Percentiles rank a stretch among this genome's conserved stretches.
These are phyloP conservation scores for Phytopythium sindhum DNA, from an alignment of 352 stramenopile genomes.

Conservation along the genomic window DNA sequence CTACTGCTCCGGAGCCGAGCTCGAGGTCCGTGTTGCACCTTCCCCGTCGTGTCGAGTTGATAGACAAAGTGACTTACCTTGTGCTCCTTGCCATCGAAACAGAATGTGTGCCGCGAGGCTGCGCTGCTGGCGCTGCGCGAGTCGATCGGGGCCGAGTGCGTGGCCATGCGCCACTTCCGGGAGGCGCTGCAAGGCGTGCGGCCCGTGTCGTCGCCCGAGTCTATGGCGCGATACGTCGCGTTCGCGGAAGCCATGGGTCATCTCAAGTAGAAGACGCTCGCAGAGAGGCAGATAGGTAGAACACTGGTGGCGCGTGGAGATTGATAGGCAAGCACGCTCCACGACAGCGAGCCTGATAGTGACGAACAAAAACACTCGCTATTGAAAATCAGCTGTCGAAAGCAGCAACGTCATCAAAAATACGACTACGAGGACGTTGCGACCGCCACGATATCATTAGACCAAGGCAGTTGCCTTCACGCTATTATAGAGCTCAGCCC, in stretches of 20 bases:
- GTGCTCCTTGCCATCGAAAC: constrained; percentile 9
- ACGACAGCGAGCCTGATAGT: not conserved
- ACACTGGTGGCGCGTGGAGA: not conserved
- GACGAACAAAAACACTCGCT: not conserved
- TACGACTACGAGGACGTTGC: not conserved
- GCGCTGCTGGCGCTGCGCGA: constrained; percentile 70
- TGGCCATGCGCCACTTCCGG: constrained; percentile 64
- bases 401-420: not conserved
- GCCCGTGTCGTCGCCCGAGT: constrained; percentile 53
- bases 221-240: constrained; percentile 49
- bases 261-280: constrained; percentile 18
- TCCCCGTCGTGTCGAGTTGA: not conserved
- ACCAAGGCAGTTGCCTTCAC: not conserved
- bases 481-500: not conserved
- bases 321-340: not conserved
- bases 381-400: not conserved
- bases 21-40: constrained; percentile 52
- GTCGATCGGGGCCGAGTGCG: constrained; percentile 45
- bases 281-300: not conserved
- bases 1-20: constrained; percentile 83
- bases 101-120: constrained; percentile 87
- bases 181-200: constrained; percentile 40
- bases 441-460: not conserved
- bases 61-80: not conserved
- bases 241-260: constrained; percentile 66